These are phyloP conservation scores for Trifolium subterraneum DNA, from an alignment of 306 rosid genomes.

Conservation along the genomic window DNA sequence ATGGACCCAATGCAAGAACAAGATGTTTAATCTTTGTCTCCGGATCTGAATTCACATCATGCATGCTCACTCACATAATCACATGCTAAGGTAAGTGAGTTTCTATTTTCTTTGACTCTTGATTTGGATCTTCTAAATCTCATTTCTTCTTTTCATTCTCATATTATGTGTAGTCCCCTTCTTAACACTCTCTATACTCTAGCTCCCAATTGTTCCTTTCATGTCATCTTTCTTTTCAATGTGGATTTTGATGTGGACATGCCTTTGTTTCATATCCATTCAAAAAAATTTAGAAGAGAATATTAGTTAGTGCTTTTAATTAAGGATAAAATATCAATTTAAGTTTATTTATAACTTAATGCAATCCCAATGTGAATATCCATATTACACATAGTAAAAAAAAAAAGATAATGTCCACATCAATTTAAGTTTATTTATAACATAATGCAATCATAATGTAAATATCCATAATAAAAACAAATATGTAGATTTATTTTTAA, in stretches of 20 bases:
- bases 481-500: too few relatives aligned
- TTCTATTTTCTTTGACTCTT: background rate
- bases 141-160: background rate
- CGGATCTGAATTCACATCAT: slow-evolving; percentile 33
- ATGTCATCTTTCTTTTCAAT: background rate
- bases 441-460: too few relatives aligned
- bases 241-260: background rate
- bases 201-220: background rate
- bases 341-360: too few relatives aligned
- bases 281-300: too few relatives aligned
- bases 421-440: too few relatives aligned
- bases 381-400: too few relatives aligned
- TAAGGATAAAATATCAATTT: too few relatives aligned
- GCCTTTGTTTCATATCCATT: background rate
- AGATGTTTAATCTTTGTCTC: slow-evolving; percentile 58
- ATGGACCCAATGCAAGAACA: slow-evolving; percentile 47
- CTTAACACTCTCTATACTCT: background rate
- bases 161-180: background rate
- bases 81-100: background rate
- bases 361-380: too few relatives aligned
- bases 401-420: too few relatives aligned
- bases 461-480: too few relatives aligned
- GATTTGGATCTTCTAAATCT: slow-evolving; percentile 1
- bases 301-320: too few relatives aligned
- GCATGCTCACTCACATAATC: background rate